Evolutionary conservation across 2,329 filamentous ascomycete genomes (phyloP).

Genomic region (Trichoderma afroharzianum): DNA sequence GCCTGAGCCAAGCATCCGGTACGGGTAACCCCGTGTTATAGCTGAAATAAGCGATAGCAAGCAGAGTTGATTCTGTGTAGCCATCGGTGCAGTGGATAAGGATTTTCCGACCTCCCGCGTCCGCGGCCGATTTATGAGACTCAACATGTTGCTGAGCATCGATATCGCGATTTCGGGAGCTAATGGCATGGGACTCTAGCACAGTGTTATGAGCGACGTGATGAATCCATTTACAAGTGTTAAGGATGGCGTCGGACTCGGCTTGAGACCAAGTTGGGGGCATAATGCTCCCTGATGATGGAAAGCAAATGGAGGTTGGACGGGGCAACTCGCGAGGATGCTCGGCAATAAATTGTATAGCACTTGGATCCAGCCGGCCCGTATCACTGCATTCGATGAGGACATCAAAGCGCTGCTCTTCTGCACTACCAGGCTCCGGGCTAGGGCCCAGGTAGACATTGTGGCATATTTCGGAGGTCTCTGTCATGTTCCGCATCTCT

Average conservation of each 20-base stretch:
- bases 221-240: conserved; percentile 88
- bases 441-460: conserved; percentile 92
- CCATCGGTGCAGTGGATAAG: conserved; percentile 93
- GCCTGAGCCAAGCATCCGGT: conserved; percentile 79
- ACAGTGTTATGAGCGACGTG: conserved; percentile 68
- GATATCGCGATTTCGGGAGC: conserved; percentile 31
- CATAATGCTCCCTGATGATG: conserved; percentile 88
- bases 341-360: conserved; percentile 61
- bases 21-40: conserved; percentile 80
- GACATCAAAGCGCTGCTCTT: conserved; percentile 70
- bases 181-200: conserved; percentile 34
- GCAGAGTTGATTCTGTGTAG: conserved; percentile 89
- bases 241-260: conserved; percentile 79
- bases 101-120: conserved; percentile 55
- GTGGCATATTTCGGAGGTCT: conserved; percentile 78
- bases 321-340: conserved; percentile 42
- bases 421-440: conserved; percentile 61
- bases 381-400: conserved; percentile 86
- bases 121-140: conserved; percentile 21
- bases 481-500: conserved; percentile 94
- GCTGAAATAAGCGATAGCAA: conserved; percentile 89
- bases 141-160: conserved; percentile 26
- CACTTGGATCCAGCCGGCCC: conserved; percentile 68
- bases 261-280: conserved; percentile 77
- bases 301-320: conserved; percentile 62